These are phyloP conservation scores for Trifolium dubium DNA, from an alignment of 306 rosid genomes.

Conservation along the genomic window DNA sequence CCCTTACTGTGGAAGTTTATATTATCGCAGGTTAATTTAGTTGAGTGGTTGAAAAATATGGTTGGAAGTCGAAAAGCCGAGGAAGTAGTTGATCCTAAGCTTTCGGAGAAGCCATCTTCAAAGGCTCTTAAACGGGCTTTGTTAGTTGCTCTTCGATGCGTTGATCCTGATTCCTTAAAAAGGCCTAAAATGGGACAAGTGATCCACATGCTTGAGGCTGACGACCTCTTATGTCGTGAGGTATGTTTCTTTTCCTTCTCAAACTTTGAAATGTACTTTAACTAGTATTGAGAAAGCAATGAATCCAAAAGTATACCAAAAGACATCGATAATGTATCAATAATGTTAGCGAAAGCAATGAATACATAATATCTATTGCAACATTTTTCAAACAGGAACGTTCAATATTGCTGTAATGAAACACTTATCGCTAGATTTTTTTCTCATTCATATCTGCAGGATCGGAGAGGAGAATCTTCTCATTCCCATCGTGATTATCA, in stretches of 20 bases:
- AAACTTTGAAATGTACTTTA: not conserved
- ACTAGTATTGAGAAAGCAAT: not conserved
- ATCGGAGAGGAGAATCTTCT: slow-evolving; percentile 63
- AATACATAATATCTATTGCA: too few species aligned
- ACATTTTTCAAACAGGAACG: not conserved
- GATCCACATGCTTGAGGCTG: slow-evolving; percentile 98
- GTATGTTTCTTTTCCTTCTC: slow-evolving; percentile 49
- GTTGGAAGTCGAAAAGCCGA: slow-evolving; percentile 85
- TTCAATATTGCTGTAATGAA: slow-evolving; percentile 28
- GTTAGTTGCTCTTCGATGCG: slow-evolving; percentile 92
- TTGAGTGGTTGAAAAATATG: slow-evolving; percentile 92
- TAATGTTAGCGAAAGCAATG: not conserved
- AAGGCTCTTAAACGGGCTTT: slow-evolving; percentile 86
- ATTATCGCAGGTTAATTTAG: slow-evolving; percentile 72
- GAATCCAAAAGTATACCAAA: too few species aligned
- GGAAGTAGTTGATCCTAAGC: slow-evolving; percentile 86
- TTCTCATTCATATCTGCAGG: slow-evolving; percentile 53
- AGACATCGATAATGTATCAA: too few species aligned
- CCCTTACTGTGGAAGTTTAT: slow-evolving; percentile 35
- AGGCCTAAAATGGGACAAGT: slow-evolving; percentile 98
- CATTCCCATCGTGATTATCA: slow-evolving; percentile 51
- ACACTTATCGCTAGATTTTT: slow-evolving; percentile 1
- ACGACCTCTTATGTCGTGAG: slow-evolving; percentile 75
- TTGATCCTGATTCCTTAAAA: slow-evolving; percentile 92
- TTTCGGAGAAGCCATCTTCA: slow-evolving; percentile 84